Evolutionary conservation across 2,329 filamentous ascomycete genomes (phyloP).

Genomic region (Hymenoscyphus albidus): DNA sequence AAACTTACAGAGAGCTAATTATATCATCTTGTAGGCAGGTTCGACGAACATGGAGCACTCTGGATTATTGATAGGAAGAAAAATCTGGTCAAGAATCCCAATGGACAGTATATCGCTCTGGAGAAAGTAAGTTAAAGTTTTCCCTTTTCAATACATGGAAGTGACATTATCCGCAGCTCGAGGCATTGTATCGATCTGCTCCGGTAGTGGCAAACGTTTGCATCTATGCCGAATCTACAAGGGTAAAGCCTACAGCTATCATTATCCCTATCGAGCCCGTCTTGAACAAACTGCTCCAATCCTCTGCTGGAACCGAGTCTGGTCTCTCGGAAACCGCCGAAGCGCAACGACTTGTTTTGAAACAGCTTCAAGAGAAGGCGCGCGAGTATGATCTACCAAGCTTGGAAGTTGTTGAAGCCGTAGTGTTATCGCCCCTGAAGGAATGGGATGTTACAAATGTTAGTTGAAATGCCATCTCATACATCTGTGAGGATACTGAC

Average conservation of each 20-base stretch:
- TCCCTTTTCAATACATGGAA: constrained; percentile 18
- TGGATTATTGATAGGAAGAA: constrained; percentile 82
- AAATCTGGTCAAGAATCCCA: constrained; percentile 87
- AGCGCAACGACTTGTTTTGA: constrained; percentile 54
- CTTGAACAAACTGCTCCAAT: constrained; percentile 50
- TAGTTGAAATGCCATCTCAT: not conserved
- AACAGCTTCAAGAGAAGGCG: constrained; percentile 63
- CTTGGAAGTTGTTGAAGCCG: constrained; percentile 69
- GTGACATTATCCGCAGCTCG: constrained; percentile 49
- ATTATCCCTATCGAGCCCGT: constrained; percentile 63
- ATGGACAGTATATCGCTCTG: constrained; percentile 55
- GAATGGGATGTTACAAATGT: constrained; percentile 60
- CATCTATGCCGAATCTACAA: constrained; percentile 70
- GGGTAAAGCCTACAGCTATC: constrained; percentile 75
- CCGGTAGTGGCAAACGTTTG: constrained; percentile 79
- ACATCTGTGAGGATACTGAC: not conserved
- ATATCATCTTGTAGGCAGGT: not conserved
- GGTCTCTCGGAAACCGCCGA: constrained; percentile 45
- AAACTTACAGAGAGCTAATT: not conserved
- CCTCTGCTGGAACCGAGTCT: not conserved
- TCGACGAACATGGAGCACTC: constrained; percentile 52
- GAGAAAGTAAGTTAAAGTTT: constrained; percentile 55
- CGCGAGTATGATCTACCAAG: constrained; percentile 63
- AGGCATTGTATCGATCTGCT: constrained; percentile 78
- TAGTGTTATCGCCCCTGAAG: constrained; percentile 80